These are phyloP conservation scores for Hypomontagnella submonticulosa DNA, from an alignment of 495 filamentous ascomycete genomes.

Conservation along the genomic window DNA sequence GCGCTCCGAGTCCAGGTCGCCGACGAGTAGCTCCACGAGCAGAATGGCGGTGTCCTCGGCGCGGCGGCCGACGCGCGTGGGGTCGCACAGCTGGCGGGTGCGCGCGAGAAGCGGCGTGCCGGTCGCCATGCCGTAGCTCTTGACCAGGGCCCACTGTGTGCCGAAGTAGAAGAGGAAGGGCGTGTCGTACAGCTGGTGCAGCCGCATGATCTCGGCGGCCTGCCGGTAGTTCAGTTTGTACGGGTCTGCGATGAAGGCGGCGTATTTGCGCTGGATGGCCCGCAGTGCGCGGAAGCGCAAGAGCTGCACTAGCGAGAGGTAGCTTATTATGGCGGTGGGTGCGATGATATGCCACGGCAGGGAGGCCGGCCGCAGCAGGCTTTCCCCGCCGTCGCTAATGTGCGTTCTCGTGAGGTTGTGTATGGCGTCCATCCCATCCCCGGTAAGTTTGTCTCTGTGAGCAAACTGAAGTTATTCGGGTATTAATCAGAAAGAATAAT, in stretches of 20 bases:
- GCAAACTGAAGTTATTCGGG: too few species aligned
- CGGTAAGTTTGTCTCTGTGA: too few species aligned
- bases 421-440: slow-evolving; percentile 3
- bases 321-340: slow-evolving; percentile 22
- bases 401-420: background rate
- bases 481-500: too few species aligned
- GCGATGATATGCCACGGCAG: slow-evolving; percentile 29
- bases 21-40: slow-evolving; percentile 65
- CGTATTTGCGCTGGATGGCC: slow-evolving; percentile 36
- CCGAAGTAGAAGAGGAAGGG: slow-evolving; percentile 44
- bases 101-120: slow-evolving; percentile 66
- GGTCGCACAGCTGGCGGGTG: slow-evolving; percentile 67
- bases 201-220: slow-evolving; percentile 43
- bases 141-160: slow-evolving; percentile 46
- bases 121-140: slow-evolving; percentile 74
- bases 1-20: slow-evolving; percentile 55
- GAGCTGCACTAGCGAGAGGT: slow-evolving; percentile 35
- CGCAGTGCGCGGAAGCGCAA: slow-evolving; percentile 42
- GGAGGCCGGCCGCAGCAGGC: slow-evolving; percentile 1
- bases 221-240: slow-evolving; percentile 40
- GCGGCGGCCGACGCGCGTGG: slow-evolving; percentile 62
- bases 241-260: slow-evolving; percentile 34
- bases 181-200: slow-evolving; percentile 39
- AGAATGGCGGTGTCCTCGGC: slow-evolving; percentile 71
- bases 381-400: slow-evolving; percentile 2